Base-by-base conservation (phyloP, 73 alveolate genomes). In the Chromera velia region DNA sequence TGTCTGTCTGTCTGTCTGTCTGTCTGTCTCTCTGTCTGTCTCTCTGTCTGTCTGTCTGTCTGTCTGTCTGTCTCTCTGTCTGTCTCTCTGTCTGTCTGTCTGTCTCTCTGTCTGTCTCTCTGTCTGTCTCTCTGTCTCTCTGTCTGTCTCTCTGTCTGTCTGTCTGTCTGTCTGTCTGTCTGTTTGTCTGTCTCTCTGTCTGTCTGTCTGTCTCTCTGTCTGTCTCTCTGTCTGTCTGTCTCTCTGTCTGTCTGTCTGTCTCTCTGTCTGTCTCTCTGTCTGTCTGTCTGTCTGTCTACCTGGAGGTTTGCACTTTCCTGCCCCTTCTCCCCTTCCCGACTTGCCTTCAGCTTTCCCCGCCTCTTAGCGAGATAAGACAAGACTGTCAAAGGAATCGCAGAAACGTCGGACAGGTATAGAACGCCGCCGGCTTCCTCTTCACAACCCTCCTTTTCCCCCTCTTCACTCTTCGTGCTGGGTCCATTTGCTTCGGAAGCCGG, bases 11-110 rank as follows among this genome's bases (percentile, higher is more conserved):
- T 66, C 73, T 66, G 73, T 66, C 73, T 66, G 46, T 66, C 73
- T 66, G 73, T 66, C 73, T 66, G 73, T 66, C 73, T 66, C 29
- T 66, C 73, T 66, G 73, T 66, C 73, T 66, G 73, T 66, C 73
- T 66, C 29, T 66, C 73, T 66, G 73, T 66, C 73, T 66, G 73
- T 66, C 73, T 66, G 29, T 66, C 73, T 66, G 73, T 66, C 73
- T 66, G 46, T 66, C 73, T 66, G 46, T 66, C 73, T 66, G 46
- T 66, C 73, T 66, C 46, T 66, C 73, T 66, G 46, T 66, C 73
- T 66, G 46, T 66, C 73, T 66, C 46, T 66, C 73, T 66, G 46
- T 66, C 73, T 66, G 46, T 66, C 73, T 66, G 73, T 66, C 73
- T 66, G 46, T 66, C 73, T 66, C 31, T 66, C 73, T 66, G 73